phyloP scores from a whole-genome alignment of 2,329 filamentous ascomycete genomes.

The Phyllosticta ampelicida region DNA sequence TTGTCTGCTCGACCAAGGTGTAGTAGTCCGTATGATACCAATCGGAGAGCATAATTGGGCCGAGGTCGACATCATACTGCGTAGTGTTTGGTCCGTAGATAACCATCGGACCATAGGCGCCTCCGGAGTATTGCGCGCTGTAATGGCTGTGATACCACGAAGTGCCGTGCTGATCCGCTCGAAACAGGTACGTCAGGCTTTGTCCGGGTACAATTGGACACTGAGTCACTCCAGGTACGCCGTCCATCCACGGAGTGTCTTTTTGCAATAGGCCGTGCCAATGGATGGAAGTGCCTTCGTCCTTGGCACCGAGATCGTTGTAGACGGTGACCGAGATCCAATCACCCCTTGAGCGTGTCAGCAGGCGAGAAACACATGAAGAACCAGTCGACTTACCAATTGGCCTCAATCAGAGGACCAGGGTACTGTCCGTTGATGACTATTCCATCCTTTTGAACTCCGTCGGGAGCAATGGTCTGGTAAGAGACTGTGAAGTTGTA shows the following conservation, averaged over 20 bases:
- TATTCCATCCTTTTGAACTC: slow-evolving; percentile 20
- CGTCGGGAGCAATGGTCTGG: slow-evolving; percentile 17
- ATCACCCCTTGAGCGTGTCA: slow-evolving; percentile 20
- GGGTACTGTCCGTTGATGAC: slow-evolving; percentile 23
- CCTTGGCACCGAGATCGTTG: slow-evolving; percentile 19
- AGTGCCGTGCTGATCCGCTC: slow-evolving; percentile 24
- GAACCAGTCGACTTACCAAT: slow-evolving; percentile 22
- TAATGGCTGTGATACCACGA: slow-evolving; percentile 19
- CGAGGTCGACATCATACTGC: slow-evolving; percentile 20
- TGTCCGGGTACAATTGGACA: slow-evolving; percentile 27
- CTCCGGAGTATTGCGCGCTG: slow-evolving; percentile 20
- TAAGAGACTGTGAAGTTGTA: slow-evolving; percentile 13
- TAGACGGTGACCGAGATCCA: slow-evolving; percentile 13
- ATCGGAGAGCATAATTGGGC: slow-evolving; percentile 17
- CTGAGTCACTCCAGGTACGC: slow-evolving; percentile 24
- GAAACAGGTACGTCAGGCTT: slow-evolving; percentile 18
- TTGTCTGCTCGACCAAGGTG: slow-evolving; percentile 12
- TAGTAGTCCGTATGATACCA: slow-evolving; percentile 18
- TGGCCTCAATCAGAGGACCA: slow-evolving; percentile 23
- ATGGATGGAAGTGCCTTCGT: slow-evolving; percentile 26
- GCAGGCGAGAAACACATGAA: slow-evolving; percentile 13
- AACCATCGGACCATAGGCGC: slow-evolving; percentile 19
- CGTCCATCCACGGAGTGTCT: slow-evolving; percentile 26
- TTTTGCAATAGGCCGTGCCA: slow-evolving; percentile 25
- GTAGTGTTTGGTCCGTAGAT: slow-evolving; percentile 18